Evolutionary conservation across 306 rosid species (phyloP), one percentile per base, ranked within the genome.

Genomic region (Fragaria nilgerrensis): DNA sequence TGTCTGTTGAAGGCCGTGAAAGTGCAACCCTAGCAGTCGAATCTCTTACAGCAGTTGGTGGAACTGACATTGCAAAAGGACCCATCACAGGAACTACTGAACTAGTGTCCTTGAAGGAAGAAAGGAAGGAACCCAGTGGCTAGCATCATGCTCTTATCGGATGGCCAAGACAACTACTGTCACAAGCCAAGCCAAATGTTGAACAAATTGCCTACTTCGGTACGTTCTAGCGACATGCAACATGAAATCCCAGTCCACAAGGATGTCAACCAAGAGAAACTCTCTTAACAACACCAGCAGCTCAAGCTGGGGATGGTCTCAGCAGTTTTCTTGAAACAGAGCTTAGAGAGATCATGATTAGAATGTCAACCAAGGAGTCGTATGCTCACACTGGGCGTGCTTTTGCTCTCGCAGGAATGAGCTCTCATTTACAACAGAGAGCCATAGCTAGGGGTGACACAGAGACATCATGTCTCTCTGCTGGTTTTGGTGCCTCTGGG

Each of bases 81-180:
- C 68, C 78, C 14, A 44, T 61, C 63, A 78, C 53, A 10, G 85
- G 76, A 29, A 20, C 70, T 5, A 68, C 22, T 25, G 76, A 29
- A 20, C 70, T 5, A 68, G 32, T 25, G 81, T 82, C 19, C 82
- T 82, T 4, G 77, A 82, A 27, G 86, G 78, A 49, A 82, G 86
- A 19, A 72, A 74, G 3, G 77, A 53, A 78, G 43, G 16, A 68
- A 62, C 45, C 73, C 73, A 15, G 80, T 82, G 64, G 64, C 41
- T 37, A 37, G 64, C 34, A 32, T 32, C 4, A 32, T 32, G 34
- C 0, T 32, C 34, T 32, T 32, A 32, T 32, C 34, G 34, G 34
- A 32, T 32, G 34, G 34, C 34, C 34, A 32, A 32, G 34, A 32
- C 34, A 32, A 32, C 34, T 32, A 32, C 34, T 32, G 34, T 32